Conservation (phyloP, 179 eudicot genomes). For the Vitellaria paradoxa region DNA sequence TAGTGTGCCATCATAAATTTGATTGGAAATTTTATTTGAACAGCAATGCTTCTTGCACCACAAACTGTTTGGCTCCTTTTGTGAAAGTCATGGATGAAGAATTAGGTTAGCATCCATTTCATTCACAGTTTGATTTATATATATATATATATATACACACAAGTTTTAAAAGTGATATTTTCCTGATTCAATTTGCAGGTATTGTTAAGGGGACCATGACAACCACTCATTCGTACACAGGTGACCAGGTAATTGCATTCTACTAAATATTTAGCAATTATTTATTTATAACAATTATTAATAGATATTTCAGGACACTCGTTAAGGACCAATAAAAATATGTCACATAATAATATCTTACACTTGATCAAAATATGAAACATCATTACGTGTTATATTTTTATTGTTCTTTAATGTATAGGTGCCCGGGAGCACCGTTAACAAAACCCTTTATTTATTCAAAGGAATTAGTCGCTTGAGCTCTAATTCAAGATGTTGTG, state of each 20-base stretch:
- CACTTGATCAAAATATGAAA: too few relatives aligned
- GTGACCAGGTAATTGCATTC: slow-evolving; percentile 67
- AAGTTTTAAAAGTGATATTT: background rate
- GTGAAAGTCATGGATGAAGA: slow-evolving; percentile 88
- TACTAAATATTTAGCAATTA: too few relatives aligned
- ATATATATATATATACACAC: too few relatives aligned
- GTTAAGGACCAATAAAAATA: too few relatives aligned
- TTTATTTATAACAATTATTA: too few relatives aligned
- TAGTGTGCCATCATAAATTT: background rate
- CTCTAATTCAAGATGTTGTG: background rate
- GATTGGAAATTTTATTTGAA: slow-evolving; percentile 14
- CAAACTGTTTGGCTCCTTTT: slow-evolving; percentile 98
- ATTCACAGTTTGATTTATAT: background rate
- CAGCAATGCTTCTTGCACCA: slow-evolving; percentile 99
- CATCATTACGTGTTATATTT: too few relatives aligned
- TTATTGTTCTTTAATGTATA: too few relatives aligned
- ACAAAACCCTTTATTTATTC: too few relatives aligned
- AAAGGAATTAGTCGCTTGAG: too few relatives aligned
- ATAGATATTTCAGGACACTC: too few relatives aligned
- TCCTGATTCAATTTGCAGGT: slow-evolving; percentile 41
- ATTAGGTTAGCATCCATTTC: slow-evolving; percentile 46
- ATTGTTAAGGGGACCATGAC: slow-evolving; percentile 99
- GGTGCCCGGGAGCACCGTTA: too few relatives aligned
- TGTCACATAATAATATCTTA: too few relatives aligned
- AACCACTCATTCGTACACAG: slow-evolving; percentile 99